Percentiles rank a stretch among this genome's conserved stretches.
These are phyloP conservation scores for Colletotrichum noveboracense DNA, from an alignment of 2,329 filamentous ascomycete species.

Conservation along the genomic window DNA sequence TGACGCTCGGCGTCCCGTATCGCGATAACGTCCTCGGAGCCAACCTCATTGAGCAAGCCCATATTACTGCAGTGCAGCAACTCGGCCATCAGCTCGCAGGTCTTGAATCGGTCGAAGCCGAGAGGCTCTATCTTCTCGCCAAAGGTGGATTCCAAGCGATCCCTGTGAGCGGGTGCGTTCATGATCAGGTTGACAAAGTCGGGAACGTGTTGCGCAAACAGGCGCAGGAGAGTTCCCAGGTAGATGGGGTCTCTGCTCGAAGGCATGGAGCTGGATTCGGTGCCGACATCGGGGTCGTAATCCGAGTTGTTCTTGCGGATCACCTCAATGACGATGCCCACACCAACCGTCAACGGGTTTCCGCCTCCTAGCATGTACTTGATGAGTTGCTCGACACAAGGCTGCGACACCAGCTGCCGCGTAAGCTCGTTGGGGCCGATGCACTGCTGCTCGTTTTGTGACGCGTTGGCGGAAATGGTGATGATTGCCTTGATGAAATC, in stretches of 20 bases:
- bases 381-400: constrained; percentile 85
- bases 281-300: constrained; percentile 91
- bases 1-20: constrained; percentile 83
- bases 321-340: constrained; percentile 97
- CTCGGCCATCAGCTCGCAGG: constrained; percentile 98
- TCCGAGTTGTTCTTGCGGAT: constrained; percentile 99
- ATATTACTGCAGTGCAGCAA: constrained; percentile 98
- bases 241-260: constrained; percentile 94
- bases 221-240: constrained; percentile 83
- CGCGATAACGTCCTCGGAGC: constrained; percentile 85
- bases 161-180: constrained; percentile 75
- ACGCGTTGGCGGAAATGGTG: constrained; percentile 97
- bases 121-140: constrained; percentile 90
- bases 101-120: constrained; percentile 98
- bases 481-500: constrained; percentile 99
- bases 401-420: constrained; percentile 86
- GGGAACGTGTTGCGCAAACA: constrained; percentile 90
- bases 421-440: constrained; percentile 98
- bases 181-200: constrained; percentile 93
- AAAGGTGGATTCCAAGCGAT: constrained; percentile 84
- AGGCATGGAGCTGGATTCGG: constrained; percentile 78
- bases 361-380: constrained; percentile 91
- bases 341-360: constrained; percentile 92
- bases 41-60: constrained; percentile 90
- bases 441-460: constrained; percentile 97